Evolutionary conservation across 2,329 filamentous ascomycete genomes (phyloP).

Genomic region (Cryoendolithus antarcticus): DNA sequence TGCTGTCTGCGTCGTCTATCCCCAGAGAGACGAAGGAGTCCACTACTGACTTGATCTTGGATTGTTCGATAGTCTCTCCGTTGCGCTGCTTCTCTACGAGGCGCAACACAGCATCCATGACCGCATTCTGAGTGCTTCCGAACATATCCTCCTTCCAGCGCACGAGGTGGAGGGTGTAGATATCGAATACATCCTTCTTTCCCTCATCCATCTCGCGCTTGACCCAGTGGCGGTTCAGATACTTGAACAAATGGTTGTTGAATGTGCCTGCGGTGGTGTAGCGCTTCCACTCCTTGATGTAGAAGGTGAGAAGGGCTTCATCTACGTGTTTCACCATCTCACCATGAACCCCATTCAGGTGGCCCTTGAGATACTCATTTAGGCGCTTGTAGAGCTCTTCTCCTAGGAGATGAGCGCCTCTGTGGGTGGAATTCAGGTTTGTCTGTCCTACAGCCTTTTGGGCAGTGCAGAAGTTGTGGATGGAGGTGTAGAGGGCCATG

Average conservation of each 20-base stretch:
- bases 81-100: conserved; percentile 95
- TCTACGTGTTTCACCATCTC: conserved; percentile 71
- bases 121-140: conserved; percentile 65
- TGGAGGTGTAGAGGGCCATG: conserved; percentile 94
- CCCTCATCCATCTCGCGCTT: conserved; percentile 98
- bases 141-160: conserved; percentile 94
- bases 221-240: conserved; percentile 96
- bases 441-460: conserved; percentile 66
- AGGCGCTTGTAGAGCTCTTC: conserved; percentile 93
- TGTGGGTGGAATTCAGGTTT: conserved; percentile 46
- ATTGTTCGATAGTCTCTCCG: conserved; percentile 93
- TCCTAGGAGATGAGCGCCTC: conserved; percentile 82
- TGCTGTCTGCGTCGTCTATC: conserved; percentile 81
- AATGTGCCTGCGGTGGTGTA: conserved; percentile 95
- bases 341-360: conserved; percentile 59
- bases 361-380: conserved; percentile 67
- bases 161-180: conserved; percentile 91
- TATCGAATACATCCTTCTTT: conserved; percentile 95
- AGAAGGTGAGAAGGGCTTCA: conserved; percentile 80
- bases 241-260: conserved; percentile 92
- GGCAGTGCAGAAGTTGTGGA: conserved; percentile 98
- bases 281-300: conserved; percentile 91
- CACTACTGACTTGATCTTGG: conserved; percentile 92
- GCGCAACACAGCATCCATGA: conserved; percentile 91
- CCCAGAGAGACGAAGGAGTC: conserved; percentile 91